These are phyloP conservation scores for Plasmodium chabaudi DNA, from an alignment of 169 alveolate genomes.

Conservation along the genomic window DNA sequence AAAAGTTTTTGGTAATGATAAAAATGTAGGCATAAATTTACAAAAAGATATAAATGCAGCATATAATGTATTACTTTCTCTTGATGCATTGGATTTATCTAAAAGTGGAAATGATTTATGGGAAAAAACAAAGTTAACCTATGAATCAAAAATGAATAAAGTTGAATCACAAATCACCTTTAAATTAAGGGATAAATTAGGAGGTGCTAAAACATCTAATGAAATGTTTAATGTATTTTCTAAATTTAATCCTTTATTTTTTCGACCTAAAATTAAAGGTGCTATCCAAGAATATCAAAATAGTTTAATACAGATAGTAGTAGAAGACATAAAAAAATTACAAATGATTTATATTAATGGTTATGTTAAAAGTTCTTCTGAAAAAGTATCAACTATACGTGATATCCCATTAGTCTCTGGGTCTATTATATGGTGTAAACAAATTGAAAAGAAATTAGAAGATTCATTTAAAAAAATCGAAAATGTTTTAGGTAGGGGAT, in stretches of 20 bases:
- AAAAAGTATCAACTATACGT: conserved; percentile 90
- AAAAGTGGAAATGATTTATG: conserved; percentile 90
- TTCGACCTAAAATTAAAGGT: conserved; percentile 96
- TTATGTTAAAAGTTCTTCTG: conserved; percentile 92
- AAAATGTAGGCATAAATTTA: conserved; percentile 81
- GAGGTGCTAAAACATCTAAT: conserved; percentile 94
- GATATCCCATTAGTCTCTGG: conserved; percentile 97
- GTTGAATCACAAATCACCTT: conserved; percentile 96
- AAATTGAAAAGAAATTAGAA: conserved; percentile 90
- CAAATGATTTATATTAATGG: conserved; percentile 92
- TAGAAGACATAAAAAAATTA: conserved; percentile 91
- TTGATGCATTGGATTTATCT: conserved; percentile 88
- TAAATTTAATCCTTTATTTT: conserved; percentile 95
- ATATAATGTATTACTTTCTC: conserved; percentile 82
- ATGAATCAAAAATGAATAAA: conserved; percentile 93
- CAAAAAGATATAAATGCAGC: conserved; percentile 91
- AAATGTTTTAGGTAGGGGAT: conserved; percentile 93
- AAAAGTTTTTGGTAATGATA: conserved; percentile 82
- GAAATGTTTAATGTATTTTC: conserved; percentile 97
- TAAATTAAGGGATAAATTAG: conserved; percentile 95
- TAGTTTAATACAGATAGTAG: conserved; percentile 91
- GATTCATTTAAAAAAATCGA: conserved; percentile 89
- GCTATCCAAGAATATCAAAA: conserved; percentile 98
- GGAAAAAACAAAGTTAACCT: conserved; percentile 90
- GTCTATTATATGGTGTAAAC: conserved; percentile 95